Percentiles rank a stretch among this genome's conserved stretches.
Evolutionary conservation across 2,329 filamentous ascomycete genomes (phyloP).

Genomic region (Colletotrichum sp.): DNA sequence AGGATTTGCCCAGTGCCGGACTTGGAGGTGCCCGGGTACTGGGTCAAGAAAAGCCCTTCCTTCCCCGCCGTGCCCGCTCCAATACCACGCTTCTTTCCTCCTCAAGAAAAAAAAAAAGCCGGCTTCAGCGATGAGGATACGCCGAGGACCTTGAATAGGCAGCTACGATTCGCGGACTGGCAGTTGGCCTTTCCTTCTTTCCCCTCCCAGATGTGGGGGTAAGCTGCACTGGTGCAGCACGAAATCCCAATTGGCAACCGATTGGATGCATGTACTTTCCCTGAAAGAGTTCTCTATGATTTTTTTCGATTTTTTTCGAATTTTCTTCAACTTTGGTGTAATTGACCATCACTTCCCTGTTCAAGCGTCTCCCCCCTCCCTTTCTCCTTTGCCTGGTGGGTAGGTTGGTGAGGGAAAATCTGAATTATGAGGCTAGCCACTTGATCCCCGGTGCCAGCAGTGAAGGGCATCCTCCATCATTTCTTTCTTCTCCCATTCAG

Average conservation of each 20-base stretch:
- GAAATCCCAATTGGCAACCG: not conserved
- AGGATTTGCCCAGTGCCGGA: not conserved
- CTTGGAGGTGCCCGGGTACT: not conserved
- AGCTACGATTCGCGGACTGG: not conserved
- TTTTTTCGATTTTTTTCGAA: not conserved
- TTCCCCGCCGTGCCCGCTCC: not conserved
- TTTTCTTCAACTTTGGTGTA: not conserved
- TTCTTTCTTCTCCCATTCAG: not conserved
- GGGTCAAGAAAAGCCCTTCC: not conserved
- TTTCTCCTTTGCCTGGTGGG: not conserved
- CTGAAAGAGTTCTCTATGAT: not conserved
- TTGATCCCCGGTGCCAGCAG: not conserved
- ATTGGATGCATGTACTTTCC: not conserved
- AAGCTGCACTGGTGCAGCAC: not conserved
- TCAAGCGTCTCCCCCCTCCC: not conserved
- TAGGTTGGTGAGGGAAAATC: not conserved
- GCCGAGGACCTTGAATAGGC: not conserved
- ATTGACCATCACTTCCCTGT: not conserved
- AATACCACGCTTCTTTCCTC: not conserved
- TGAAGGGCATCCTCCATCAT: not conserved
- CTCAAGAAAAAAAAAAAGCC: not conserved
- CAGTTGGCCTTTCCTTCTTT: not conserved
- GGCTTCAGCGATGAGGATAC: not conserved
- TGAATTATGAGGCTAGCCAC: not conserved
- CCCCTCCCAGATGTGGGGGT: not conserved